Base-by-base conservation (phyloP, 2,329 filamentous ascomycete genomes). In the Dactylella cylindrospora region DNA sequence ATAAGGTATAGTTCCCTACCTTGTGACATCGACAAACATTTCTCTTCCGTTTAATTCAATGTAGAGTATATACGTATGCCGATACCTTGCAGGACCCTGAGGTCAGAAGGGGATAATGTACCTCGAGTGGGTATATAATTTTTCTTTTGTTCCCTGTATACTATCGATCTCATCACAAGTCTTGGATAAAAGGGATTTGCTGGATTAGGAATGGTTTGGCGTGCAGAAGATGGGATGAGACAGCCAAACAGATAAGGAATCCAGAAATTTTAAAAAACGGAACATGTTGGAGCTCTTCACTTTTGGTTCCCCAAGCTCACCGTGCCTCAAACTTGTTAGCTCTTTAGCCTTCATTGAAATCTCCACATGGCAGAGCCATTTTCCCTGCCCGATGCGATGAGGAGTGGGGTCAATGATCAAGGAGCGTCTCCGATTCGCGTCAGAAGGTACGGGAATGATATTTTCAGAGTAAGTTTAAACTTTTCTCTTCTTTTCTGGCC, bases 391-490 rank as follows among this genome's bases (percentile, higher is more conserved):
- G 41, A 47, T 47, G 55, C 55, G 55, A 61, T 26, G 47, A 46
- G 25, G 41, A 43, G 50, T 46, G 47, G 55, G 50, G 41, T 53
- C 41, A 53, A 61, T 47, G 55, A 61, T 53, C 41, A 53, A 61
- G 55, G 55, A 61, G 55, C 41, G 41, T 61, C 55, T 61, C 55
- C 55, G 55, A 61, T 61, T 61, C 55, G 55, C 55, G 55, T 61
- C 55, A 53, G 47, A 44, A 28, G 55, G 28, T 49, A 40, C 29
- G 25, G 38, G 12, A 47, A 26, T 29, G 38, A 36, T n/a, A 20
- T 22, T 25, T 47, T 31, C 43, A 43, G 26, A 25, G 41, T 45
- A 8, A 26, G 26, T 32, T 45, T 50, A 50, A 29, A 20, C 35
- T 50, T 50, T 26, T 38, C n/a, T 17, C 35, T 43, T 43, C 20